phyloP scores from a whole-genome alignment of 2,329 filamentous ascomycete species.

The Aspergillus vadensis region DNA sequence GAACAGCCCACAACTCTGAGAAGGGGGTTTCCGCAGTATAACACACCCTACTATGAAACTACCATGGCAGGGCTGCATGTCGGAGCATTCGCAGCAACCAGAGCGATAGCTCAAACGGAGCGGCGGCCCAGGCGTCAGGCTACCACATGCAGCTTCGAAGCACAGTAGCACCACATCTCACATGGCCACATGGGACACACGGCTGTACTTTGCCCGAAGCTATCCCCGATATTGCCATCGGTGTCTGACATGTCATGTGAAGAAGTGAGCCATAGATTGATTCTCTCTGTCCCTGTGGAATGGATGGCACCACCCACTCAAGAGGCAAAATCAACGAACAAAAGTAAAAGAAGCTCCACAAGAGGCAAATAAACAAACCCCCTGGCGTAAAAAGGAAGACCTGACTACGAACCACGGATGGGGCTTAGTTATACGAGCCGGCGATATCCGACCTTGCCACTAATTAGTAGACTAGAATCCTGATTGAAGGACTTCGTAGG shows the following conservation, averaged over 20 bases:
- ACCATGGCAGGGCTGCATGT: neutral
- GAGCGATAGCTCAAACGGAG: neutral
- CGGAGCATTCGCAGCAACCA: neutral
- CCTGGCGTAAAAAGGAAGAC: neutral
- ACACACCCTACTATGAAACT: neutral
- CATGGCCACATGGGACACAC: neutral
- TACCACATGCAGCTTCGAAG: neutral
- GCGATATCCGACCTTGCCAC: slow-evolving; percentile 1
- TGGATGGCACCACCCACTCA: neutral
- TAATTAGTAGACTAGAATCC: neutral
- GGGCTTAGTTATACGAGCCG: slow-evolving; percentile 1
- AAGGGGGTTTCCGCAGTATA: too few relatives aligned
- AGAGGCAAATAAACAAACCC: neutral
- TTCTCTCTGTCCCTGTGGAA: too few relatives aligned
- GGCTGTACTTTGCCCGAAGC: neutral
- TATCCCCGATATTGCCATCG: neutral
- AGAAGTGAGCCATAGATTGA: neutral
- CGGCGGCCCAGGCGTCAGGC: neutral
- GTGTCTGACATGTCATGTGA: slow-evolving; percentile 2
- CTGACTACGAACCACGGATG: neutral
- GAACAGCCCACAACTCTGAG: too few relatives aligned
- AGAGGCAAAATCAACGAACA: neutral
- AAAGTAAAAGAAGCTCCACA: neutral
- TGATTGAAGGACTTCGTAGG: neutral
- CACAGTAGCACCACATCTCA: neutral